Conservation (phyloP, 1,139 yeast genomes). For the Candida labiduridarum region DNA sequence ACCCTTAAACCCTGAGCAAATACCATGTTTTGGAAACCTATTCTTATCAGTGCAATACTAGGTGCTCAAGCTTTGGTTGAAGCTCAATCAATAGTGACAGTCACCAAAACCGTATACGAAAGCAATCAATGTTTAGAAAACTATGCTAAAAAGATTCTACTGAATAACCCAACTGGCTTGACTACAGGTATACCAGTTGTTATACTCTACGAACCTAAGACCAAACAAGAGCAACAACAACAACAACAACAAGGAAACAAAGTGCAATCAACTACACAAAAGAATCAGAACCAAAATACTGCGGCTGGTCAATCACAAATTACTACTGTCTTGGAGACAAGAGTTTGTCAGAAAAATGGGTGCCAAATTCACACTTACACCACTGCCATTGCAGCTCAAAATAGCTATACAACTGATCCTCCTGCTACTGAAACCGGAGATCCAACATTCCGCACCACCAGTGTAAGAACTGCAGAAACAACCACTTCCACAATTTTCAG, state of each 20-base stretch:
- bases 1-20: background rate
- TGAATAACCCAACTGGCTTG: slow-evolving; percentile 24
- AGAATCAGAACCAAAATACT: background rate
- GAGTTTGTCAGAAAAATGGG: slow-evolving; percentile 16
- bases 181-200: slow-evolving; percentile 35
- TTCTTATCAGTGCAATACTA: slow-evolving; percentile 4
- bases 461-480: slow-evolving; percentile 23
- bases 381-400: background rate
- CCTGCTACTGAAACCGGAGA: background rate
- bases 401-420: no score
- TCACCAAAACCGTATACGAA: slow-evolving; percentile 35
- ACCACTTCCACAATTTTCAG: slow-evolving; percentile 27
- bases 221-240: slow-evolving; percentile 3
- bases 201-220: slow-evolving; percentile 28
- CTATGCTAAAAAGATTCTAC: slow-evolving; percentile 24
- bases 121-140: slow-evolving; percentile 31
- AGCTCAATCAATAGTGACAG: slow-evolving; percentile 24
- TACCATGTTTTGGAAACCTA: slow-evolving; percentile 7
- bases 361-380: slow-evolving; percentile 19
- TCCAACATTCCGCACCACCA: slow-evolving; percentile 9
- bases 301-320: slow-evolving; percentile 1
- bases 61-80: slow-evolving; percentile 7
- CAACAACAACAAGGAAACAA: slow-evolving; percentile 3
- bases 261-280: background rate
- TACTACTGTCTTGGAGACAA: slow-evolving; percentile 13